A percentile compares a stretch with the other conserved stretches of the same genome.
Conservation (phyloP, 2,329 filamentous ascomycete species). For the Claviceps sp. region DNA sequence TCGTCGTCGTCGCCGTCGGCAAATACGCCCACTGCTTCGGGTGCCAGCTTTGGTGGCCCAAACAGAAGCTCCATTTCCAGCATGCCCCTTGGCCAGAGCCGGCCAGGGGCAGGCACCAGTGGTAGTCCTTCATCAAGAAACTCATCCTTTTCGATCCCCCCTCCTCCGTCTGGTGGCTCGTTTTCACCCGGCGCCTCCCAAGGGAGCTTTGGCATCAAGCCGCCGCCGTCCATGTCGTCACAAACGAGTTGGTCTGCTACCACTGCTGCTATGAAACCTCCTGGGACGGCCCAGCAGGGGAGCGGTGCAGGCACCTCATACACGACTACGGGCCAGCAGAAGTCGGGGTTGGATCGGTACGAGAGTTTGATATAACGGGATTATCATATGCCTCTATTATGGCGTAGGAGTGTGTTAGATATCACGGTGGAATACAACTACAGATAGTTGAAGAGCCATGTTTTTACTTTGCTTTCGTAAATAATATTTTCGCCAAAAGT, state of each 20-base stretch:
- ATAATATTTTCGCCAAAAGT: too few relatives aligned
- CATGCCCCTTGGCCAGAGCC: slow-evolving; percentile 34
- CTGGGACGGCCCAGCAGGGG: background rate
- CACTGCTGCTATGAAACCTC: too few relatives aligned
- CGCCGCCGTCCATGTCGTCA: slow-evolving; percentile 23
- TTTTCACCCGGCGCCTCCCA: slow-evolving; percentile 9
- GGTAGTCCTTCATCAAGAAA: slow-evolving; percentile 17
- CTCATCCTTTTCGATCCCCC: slow-evolving; percentile 45
- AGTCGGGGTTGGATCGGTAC: slow-evolving; percentile 52
- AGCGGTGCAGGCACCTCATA: slow-evolving; percentile 6
- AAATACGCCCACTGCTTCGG: slow-evolving; percentile 12
- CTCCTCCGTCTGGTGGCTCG: slow-evolving; percentile 34
- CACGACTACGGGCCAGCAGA: slow-evolving; percentile 18
- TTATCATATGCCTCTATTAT: background rate
- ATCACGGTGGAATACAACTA: too few relatives aligned
- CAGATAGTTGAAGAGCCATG: too few relatives aligned
- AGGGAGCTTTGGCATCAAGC: slow-evolving; percentile 30
- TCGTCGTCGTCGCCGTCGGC: slow-evolving; percentile 7
- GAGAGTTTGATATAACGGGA: slow-evolving; percentile 44
- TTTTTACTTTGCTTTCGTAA: too few relatives aligned
- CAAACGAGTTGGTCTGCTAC: background rate
- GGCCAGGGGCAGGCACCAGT: slow-evolving; percentile 8
- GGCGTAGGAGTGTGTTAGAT: too few relatives aligned
- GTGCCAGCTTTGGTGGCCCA: slow-evolving; percentile 23
- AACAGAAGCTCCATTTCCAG: slow-evolving; percentile 29